These are phyloP conservation scores for Nakaseomyces sp. DNA, from an alignment of 1,139 yeast species.

Conservation along the genomic window DNA sequence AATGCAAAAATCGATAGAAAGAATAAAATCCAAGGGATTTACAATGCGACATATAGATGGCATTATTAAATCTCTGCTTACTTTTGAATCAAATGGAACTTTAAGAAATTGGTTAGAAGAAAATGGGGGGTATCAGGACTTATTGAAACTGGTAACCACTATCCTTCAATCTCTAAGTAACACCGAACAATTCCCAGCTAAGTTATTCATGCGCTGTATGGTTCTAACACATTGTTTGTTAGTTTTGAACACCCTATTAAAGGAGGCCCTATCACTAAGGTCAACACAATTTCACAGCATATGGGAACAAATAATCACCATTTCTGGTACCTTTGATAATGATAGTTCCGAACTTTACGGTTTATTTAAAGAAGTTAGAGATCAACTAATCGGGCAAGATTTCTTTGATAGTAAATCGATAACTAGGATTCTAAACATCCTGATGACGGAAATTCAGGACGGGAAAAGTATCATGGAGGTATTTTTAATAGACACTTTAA, in stretches of 20 bases:
- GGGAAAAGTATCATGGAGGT: constrained; percentile 11
- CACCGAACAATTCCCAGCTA: constrained; percentile 20
- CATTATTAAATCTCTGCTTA: constrained; percentile 18
- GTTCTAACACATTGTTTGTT: constrained; percentile 21
- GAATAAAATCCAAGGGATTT: constrained; percentile 24
- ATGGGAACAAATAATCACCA: constrained; percentile 17
- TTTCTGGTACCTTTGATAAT: constrained; percentile 19
- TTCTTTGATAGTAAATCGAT: constrained; percentile 16
- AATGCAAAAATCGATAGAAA: constrained; percentile 9
- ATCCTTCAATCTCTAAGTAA: constrained; percentile 24
- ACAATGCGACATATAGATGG: constrained; percentile 24
- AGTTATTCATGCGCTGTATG: constrained; percentile 22
- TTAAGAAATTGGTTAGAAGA: constrained; percentile 19
- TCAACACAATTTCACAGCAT: constrained; percentile 11
- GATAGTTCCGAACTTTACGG: constrained; percentile 22
- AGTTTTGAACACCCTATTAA: constrained; percentile 10
- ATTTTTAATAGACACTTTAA: constrained; percentile 19
- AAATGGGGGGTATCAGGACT: constrained; percentile 18
- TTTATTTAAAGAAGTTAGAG: constrained; percentile 21
- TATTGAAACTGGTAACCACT: constrained; percentile 15
- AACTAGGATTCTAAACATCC: constrained; percentile 15
- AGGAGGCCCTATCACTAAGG: constrained; percentile 9
- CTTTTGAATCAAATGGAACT: constrained; percentile 9
- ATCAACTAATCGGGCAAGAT: constrained; percentile 11
- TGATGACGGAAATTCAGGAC: constrained; percentile 14